phyloP scores from a whole-genome alignment of 2,329 filamentous ascomycete genomes.

The Fusarium sp. region DNA sequence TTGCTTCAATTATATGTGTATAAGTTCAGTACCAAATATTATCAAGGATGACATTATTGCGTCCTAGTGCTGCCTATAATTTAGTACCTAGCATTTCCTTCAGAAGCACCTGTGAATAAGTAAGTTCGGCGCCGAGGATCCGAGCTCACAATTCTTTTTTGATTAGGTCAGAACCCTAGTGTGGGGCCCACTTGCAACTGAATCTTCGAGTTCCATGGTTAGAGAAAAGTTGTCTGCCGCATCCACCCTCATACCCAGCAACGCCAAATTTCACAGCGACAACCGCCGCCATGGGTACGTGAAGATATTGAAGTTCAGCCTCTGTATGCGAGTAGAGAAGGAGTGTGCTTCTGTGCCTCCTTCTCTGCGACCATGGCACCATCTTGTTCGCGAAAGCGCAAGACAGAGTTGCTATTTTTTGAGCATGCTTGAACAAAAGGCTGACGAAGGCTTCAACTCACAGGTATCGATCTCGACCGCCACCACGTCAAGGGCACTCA shows the following conservation, averaged over 20 bases:
- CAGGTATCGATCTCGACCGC: conserved; percentile 78
- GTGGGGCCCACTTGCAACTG: too few species aligned
- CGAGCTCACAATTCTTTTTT: too few species aligned
- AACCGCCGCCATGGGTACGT: conserved; percentile 72
- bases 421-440: conserved; percentile 74
- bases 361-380: conserved; percentile 47
- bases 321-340: conserved; percentile 64
- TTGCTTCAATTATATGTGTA: not conserved
- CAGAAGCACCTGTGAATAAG: too few species aligned
- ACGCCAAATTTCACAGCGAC: conserved; percentile 55
- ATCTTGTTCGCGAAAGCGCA: conserved; percentile 45
- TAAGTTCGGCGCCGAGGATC: too few species aligned
- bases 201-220: too few species aligned
- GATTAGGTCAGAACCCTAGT: too few species aligned
- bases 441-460: conserved; percentile 66
- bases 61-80: too few species aligned
- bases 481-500: conserved; percentile 79
- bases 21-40: too few species aligned
- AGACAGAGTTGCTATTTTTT: conserved; percentile 51
- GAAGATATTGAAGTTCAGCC: conserved; percentile 55
- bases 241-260: too few species aligned
- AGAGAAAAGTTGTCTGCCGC: too few species aligned
- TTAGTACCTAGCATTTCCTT: too few species aligned
- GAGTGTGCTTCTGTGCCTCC: conserved; percentile 19
- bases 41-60: too few species aligned